Evolutionary conservation across 805 yeast species (phyloP).

Genomic region (Wickerhamomyces chaumierensis): DNA sequence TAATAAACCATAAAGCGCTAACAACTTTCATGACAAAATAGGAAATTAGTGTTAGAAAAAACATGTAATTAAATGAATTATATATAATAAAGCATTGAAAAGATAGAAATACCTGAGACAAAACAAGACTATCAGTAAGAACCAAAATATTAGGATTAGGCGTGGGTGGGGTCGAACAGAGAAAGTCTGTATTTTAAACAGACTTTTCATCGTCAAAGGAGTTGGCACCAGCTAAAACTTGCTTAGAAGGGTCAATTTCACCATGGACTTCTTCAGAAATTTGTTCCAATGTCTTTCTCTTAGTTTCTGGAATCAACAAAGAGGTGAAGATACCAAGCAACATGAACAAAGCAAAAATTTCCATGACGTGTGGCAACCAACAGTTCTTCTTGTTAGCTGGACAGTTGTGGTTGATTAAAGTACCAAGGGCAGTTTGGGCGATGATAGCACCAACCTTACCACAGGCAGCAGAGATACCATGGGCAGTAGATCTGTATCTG

Average conservation of each 20-base stretch:
- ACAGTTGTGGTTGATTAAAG: constrained; percentile 72
- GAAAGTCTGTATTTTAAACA: no score
- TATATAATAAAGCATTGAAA: no score
- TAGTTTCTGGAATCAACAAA: constrained; percentile 76
- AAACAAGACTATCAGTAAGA: no score
- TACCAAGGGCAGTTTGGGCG: constrained; percentile 83
- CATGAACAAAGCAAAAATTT: constrained; percentile 89
- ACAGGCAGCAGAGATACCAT: constrained; percentile 85
- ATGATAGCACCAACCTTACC: constrained; percentile 92
- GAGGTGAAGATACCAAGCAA: constrained; percentile 60
- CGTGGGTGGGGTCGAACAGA: no score
- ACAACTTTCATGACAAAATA: no score
- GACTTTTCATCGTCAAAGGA: constrained; percentile 43
- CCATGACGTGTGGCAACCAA: constrained; percentile 88
- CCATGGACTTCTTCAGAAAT: constrained; percentile 74
- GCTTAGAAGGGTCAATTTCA: constrained; percentile 46
- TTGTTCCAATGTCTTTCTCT: constrained; percentile 83
- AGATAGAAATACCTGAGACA: no score
- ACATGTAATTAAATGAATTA: no score
- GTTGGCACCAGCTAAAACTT: constrained; percentile 49
- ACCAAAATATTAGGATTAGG: no score
- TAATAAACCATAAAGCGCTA: no score
- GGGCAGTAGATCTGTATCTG: constrained; percentile 91
- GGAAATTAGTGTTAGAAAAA: no score
- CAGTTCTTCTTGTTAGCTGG: constrained; percentile 43